Evolutionary conservation across 2,329 filamentous ascomycete genomes (phyloP).

Genomic region (Ploettnerulaceae sp.): DNA sequence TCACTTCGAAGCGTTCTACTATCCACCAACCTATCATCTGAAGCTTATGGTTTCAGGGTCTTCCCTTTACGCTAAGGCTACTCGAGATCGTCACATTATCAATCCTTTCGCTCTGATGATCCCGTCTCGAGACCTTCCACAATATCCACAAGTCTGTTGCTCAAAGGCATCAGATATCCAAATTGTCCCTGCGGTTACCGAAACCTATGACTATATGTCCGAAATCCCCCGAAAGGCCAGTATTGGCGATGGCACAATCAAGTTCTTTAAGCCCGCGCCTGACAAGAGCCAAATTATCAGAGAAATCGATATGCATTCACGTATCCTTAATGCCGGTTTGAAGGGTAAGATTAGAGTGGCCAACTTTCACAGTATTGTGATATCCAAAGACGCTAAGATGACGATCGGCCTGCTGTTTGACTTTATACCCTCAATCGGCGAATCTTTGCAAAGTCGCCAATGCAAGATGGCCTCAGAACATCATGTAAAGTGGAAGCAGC

Average conservation of each 20-base stretch:
- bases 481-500: constrained; percentile 16
- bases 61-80: constrained; percentile 10
- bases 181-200: constrained; percentile 9
- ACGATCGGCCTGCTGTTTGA: constrained; percentile 19
- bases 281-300: constrained; percentile 16
- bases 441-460: constrained; percentile 11
- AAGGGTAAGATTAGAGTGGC: constrained; percentile 14
- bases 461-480: constrained; percentile 8
- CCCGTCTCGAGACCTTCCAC: constrained; percentile 13
- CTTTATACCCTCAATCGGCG: constrained; percentile 16
- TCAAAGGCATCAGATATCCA: constrained; percentile 9
- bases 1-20: constrained; percentile 17
- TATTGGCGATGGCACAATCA: constrained; percentile 11
- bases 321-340: constrained; percentile 12
- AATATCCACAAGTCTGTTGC: constrained; percentile 9
- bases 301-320: constrained; percentile 17
- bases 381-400: constrained; percentile 14
- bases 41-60: constrained; percentile 13
- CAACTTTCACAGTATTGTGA: constrained; percentile 13
- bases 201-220: constrained; percentile 11
- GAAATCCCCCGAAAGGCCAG: constrained; percentile 13
- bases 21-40: constrained; percentile 16
- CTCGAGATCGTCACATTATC: constrained; percentile 14
- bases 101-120: constrained; percentile 17
- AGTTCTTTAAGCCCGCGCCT: constrained; percentile 10